Conservation (phyloP, 2,329 filamentous ascomycete genomes). For the Pseudogymnoascus sp. region DNA sequence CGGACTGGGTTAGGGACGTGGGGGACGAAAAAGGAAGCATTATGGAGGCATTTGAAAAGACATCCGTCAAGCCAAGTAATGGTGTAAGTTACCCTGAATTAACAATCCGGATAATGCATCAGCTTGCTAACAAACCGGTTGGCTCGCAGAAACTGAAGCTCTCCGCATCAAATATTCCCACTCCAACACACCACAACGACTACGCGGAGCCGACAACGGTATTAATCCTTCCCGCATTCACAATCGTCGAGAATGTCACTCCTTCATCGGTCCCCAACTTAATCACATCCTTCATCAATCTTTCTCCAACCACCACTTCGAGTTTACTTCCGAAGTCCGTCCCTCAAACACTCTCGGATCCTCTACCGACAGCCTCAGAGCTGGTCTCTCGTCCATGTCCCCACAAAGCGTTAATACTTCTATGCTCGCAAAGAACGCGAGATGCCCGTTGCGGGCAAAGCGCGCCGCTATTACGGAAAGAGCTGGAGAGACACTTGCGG, state of each 20-base stretch:
- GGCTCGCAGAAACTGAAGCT: constrained; percentile 69
- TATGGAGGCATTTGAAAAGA: constrained; percentile 64
- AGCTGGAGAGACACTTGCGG: constrained; percentile 82
- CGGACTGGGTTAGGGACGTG: constrained; percentile 87
- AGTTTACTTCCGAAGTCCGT: constrained; percentile 23
- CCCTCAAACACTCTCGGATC: constrained; percentile 27
- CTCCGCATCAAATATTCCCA: constrained; percentile 84
- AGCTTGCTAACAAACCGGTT: not conserved
- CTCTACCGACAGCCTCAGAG: constrained; percentile 29
- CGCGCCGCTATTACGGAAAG: constrained; percentile 77
- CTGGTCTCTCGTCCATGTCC: constrained; percentile 61
- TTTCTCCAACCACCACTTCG: constrained; percentile 64
- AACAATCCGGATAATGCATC: not conserved
- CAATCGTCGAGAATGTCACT: constrained; percentile 73
- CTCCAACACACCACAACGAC: constrained; percentile 57
- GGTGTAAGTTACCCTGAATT: constrained; percentile 46
- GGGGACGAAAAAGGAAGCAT: constrained; percentile 79
- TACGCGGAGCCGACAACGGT: constrained; percentile 68
- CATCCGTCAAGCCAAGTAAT: constrained; percentile 52
- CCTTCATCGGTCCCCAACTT: constrained; percentile 65
- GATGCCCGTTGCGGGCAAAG: constrained; percentile 93
- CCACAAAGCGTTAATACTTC: constrained; percentile 78
- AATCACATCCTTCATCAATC: constrained; percentile 62
- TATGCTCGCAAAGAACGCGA: constrained; percentile 91
- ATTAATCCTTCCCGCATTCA: constrained; percentile 78